These are phyloP conservation scores for Nicotiana tabacum DNA, from an alignment of 257 asterid species.

Conservation along the genomic window DNA sequence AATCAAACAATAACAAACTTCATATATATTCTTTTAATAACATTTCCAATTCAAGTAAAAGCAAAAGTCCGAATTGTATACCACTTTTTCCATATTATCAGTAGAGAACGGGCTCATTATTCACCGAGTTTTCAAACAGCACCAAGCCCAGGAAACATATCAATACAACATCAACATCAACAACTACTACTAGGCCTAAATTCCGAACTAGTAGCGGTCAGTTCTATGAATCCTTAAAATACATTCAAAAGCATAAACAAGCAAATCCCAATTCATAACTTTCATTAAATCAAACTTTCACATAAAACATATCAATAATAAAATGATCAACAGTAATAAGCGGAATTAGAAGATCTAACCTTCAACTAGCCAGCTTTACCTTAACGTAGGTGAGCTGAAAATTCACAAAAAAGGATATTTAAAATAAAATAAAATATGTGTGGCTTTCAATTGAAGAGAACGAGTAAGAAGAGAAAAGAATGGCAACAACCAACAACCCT, in stretches of 20 bases:
- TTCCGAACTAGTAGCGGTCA: not conserved
- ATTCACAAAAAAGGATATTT: not conserved
- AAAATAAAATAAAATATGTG: not conserved
- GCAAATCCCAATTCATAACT: not conserved
- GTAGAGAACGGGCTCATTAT: too few species aligned
- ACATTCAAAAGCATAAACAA: not conserved
- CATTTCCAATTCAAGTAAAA: not conserved
- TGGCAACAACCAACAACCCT: not conserved
- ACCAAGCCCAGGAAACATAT: not conserved
- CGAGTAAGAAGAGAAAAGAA: not conserved
- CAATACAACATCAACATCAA: not conserved
- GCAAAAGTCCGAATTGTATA: not conserved
- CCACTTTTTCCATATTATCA: not conserved
- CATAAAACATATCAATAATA: not conserved
- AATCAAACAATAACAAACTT: not conserved
- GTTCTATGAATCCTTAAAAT: not conserved
- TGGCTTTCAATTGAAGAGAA: not conserved
- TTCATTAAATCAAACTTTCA: not conserved
- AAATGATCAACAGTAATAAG: not conserved
- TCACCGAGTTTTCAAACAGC: not conserved
- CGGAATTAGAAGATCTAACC: conserved; percentile 7
- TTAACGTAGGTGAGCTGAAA: not conserved
- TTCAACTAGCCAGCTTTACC: conserved; percentile 5
- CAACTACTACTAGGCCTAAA: not conserved
- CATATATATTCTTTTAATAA: not conserved